Percentiles rank a stretch among this genome's conserved stretches.
phyloP scores from a whole-genome alignment of 2,329 filamentous ascomycete species.

The Aspergillus sp. region DNA sequence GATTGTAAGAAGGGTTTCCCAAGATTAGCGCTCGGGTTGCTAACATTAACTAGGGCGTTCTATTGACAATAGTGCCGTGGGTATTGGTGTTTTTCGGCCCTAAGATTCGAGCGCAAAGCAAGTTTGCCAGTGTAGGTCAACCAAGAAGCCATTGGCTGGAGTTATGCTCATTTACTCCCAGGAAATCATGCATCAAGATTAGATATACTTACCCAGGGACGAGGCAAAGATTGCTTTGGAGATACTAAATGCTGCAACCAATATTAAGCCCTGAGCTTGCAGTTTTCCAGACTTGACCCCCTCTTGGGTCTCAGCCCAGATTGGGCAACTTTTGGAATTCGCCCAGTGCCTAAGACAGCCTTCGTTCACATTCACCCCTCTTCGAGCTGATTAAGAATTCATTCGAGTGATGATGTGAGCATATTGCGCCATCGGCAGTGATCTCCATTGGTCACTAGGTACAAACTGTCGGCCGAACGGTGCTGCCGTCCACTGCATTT shows the following conservation, averaged over 20 bases:
- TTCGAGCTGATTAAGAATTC: neutral
- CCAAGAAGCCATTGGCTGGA: neutral
- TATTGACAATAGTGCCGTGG: conserved; percentile 77
- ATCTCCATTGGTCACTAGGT: conserved; percentile 29
- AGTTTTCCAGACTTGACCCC: neutral
- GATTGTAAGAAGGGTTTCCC: conserved; percentile 51
- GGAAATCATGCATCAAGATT: conserved; percentile 20
- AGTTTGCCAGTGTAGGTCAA: conserved; percentile 63
- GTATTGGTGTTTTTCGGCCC: conserved; percentile 75
- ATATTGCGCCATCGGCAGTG: conserved; percentile 34
- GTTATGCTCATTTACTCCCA: conserved; percentile 7
- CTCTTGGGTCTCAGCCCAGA: neutral
- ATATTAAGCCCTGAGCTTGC: neutral
- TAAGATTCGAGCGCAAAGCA: conserved; percentile 71
- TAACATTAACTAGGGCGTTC: conserved; percentile 35
- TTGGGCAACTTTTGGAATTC: neutral
- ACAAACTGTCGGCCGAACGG: conserved; percentile 26
- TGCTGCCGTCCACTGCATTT: neutral
- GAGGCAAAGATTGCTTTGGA: neutral
- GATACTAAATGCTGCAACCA: neutral
- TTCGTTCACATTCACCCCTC: neutral
- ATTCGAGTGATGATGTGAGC: conserved; percentile 12
- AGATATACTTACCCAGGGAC: neutral
- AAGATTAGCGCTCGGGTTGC: neutral
- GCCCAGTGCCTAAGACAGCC: neutral